phyloP scores from a whole-genome alignment of 2,329 filamentous ascomycete genomes.

The Aspergillus uvarum region DNA sequence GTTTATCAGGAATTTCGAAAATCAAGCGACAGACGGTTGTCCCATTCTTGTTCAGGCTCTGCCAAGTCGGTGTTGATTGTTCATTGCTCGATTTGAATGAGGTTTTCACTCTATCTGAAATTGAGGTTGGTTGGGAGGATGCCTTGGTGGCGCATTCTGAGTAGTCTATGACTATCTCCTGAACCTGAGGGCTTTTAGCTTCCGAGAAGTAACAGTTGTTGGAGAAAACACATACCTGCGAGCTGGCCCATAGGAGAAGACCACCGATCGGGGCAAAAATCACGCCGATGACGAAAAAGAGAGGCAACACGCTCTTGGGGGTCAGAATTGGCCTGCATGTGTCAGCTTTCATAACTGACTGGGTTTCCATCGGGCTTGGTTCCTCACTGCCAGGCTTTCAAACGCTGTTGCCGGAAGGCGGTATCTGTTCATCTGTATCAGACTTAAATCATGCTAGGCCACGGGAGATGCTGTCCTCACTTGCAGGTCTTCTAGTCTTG shows the following conservation, averaged over 20 bases:
- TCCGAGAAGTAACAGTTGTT: neutral
- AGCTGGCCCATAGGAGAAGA: slow-evolving; percentile 79
- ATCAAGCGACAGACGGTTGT: slow-evolving; percentile 66
- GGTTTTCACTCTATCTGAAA: slow-evolving; percentile 56
- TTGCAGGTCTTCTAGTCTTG: slow-evolving; percentile 89
- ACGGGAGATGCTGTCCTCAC: slow-evolving; percentile 52
- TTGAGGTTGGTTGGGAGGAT: slow-evolving; percentile 50
- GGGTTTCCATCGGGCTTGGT: neutral
- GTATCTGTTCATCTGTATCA: slow-evolving; percentile 63
- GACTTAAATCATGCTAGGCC: neutral
- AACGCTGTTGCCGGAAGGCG: slow-evolving; percentile 90
- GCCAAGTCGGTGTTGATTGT: slow-evolving; percentile 34
- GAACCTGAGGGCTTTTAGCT: slow-evolving; percentile 60
- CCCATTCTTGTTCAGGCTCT: slow-evolving; percentile 29
- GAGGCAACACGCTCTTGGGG: slow-evolving; percentile 85
- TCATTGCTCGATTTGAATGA: slow-evolving; percentile 65
- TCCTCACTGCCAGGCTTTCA: slow-evolving; percentile 97
- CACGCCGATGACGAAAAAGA: slow-evolving; percentile 87
- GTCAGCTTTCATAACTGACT: slow-evolving; percentile 13
- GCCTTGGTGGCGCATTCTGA: slow-evolving; percentile 68
- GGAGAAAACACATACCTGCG: slow-evolving; percentile 59
- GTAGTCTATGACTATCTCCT: slow-evolving; percentile 91
- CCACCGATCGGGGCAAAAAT: slow-evolving; percentile 94
- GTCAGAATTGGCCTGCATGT: slow-evolving; percentile 80
- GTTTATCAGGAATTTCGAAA: slow-evolving; percentile 75